These are phyloP conservation scores for Magnolia kwangsiensis DNA, from an alignment of 164 flowering plant genomes.

Conservation along the genomic window DNA sequence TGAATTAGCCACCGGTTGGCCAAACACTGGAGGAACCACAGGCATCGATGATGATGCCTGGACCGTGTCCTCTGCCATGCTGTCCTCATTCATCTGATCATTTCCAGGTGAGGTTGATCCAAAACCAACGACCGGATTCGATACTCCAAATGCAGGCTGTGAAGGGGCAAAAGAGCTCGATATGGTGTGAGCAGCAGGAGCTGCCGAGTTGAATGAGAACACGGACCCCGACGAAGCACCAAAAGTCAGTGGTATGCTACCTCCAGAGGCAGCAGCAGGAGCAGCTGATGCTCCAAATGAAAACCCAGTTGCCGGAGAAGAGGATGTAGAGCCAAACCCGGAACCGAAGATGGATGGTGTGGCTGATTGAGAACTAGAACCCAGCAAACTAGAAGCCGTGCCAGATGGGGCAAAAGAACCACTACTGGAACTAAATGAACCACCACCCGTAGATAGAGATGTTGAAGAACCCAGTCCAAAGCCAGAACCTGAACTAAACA, in stretches of 20 bases:
- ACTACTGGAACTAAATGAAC: slow-evolving; percentile 4
- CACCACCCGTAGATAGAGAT: slow-evolving; percentile 13
- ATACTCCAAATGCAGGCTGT: slow-evolving; percentile 41
- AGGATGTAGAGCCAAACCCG: slow-evolving; percentile 19
- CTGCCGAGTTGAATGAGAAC: slow-evolving; percentile 47
- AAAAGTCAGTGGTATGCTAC: slow-evolving; percentile 28
- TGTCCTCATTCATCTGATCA: slow-evolving; percentile 85
- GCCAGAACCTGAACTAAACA: slow-evolving; percentile 29
- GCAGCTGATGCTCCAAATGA: slow-evolving; percentile 44
- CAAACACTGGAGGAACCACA: slow-evolving; percentile 33
- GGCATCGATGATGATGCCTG: slow-evolving; percentile 34
- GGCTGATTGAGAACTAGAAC: slow-evolving; percentile 12
- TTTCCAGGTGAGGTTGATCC: slow-evolving; percentile 39
- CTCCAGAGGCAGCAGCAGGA: slow-evolving; percentile 11
- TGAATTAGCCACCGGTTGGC: slow-evolving; percentile 38
- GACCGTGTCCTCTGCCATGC: slow-evolving; percentile 87
- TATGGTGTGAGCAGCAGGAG: slow-evolving; percentile 37
- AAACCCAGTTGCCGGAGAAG: slow-evolving; percentile 33
- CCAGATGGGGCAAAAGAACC: not conserved
- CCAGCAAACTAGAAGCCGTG: not conserved
- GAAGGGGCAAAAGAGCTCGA: slow-evolving; percentile 18
- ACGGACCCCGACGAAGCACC: slow-evolving; percentile 36
- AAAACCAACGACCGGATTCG: slow-evolving; percentile 27
- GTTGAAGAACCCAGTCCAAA: slow-evolving; percentile 38
- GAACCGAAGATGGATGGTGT: slow-evolving; percentile 2